Evolutionary conservation across 2,329 filamentous ascomycete genomes (phyloP).

Genomic region (Ceratocystis smalleyi): DNA sequence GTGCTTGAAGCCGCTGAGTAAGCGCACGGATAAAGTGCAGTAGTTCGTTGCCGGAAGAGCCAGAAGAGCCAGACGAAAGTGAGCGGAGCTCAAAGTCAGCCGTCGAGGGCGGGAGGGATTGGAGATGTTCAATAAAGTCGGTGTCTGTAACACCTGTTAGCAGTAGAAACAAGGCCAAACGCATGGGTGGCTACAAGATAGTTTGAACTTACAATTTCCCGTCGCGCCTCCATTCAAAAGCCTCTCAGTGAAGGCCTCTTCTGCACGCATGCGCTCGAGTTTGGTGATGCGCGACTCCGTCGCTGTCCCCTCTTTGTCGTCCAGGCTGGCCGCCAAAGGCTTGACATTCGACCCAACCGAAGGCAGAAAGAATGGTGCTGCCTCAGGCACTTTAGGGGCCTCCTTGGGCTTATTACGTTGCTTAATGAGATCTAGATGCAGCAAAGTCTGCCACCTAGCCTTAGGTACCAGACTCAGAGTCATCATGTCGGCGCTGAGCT

Average conservation of each 20-base stretch:
- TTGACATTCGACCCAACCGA: constrained; percentile 31
- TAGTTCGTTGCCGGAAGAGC: constrained; percentile 49
- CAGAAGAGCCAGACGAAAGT: constrained; percentile 33
- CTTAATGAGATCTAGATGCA: constrained; percentile 84
- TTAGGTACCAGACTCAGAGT: constrained; percentile 82
- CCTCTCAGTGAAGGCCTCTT: constrained; percentile 43
- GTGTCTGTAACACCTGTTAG: constrained; percentile 32
- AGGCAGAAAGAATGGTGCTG: constrained; percentile 89
- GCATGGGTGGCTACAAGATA: not conserved
- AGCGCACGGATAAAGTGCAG: constrained; percentile 68
- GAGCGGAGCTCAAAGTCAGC: constrained; percentile 86
- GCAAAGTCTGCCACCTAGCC: constrained; percentile 81
- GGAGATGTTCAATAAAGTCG: constrained; percentile 61
- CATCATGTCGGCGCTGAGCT: constrained; percentile 67
- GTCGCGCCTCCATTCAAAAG: constrained; percentile 38
- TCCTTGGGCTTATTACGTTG: constrained; percentile 89
- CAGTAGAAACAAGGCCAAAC: constrained; percentile 8
- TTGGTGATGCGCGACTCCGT: constrained; percentile 51
- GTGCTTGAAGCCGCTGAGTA: constrained; percentile 49
- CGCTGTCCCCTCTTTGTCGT: constrained; percentile 25
- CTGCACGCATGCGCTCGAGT: constrained; percentile 42
- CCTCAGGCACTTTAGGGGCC: constrained; percentile 78
- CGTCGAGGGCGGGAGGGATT: constrained; percentile 64
- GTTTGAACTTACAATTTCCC: constrained; percentile 41
- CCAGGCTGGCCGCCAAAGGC: constrained; percentile 22